Conservation (phyloP, 2,329 filamentous ascomycete genomes). For the Pseudocercospora musae region DNA sequence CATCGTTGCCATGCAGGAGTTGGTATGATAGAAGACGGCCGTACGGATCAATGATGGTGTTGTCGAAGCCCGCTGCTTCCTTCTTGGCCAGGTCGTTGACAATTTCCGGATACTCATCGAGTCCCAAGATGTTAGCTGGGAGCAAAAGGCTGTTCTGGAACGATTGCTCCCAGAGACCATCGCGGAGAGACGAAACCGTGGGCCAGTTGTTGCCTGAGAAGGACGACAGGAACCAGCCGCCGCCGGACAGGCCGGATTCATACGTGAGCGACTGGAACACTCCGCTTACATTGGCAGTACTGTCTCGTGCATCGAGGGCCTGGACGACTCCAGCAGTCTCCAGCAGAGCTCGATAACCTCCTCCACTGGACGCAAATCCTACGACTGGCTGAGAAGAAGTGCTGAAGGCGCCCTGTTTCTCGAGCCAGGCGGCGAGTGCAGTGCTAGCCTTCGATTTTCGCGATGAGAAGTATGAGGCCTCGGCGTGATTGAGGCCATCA, state of each 20-base stretch:
- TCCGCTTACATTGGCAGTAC: slow-evolving; percentile 36
- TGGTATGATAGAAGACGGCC: slow-evolving; percentile 43
- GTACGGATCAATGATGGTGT: slow-evolving; percentile 43
- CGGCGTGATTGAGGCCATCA: slow-evolving; percentile 36
- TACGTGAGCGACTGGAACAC: slow-evolving; percentile 48
- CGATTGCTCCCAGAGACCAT: slow-evolving; percentile 41
- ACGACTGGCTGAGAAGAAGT: slow-evolving; percentile 40
- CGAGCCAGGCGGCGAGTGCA: slow-evolving; percentile 41
- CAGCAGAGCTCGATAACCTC: slow-evolving; percentile 44
- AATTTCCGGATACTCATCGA: slow-evolving; percentile 34
- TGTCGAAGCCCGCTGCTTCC: slow-evolving; percentile 38
- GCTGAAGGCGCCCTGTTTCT: slow-evolving; percentile 37
- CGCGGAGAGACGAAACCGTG: slow-evolving; percentile 41
- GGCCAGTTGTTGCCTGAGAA: slow-evolving; percentile 48
- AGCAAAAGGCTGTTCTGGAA: slow-evolving; percentile 40
- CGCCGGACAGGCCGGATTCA: slow-evolving; percentile 45
- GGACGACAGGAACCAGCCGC: slow-evolving; percentile 47
- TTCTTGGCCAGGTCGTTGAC: slow-evolving; percentile 38
- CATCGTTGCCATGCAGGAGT: slow-evolving; percentile 36
- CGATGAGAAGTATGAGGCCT: slow-evolving; percentile 39
- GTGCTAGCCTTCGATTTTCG: slow-evolving; percentile 41
- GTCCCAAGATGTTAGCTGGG: slow-evolving; percentile 32
- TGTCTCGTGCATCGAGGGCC: slow-evolving; percentile 44
- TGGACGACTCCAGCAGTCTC: slow-evolving; percentile 42
- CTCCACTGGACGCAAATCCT: slow-evolving; percentile 44